Base-by-base conservation (phyloP, 192 early-diverging fungal genomes). In the Endogone sp. region DNA sequence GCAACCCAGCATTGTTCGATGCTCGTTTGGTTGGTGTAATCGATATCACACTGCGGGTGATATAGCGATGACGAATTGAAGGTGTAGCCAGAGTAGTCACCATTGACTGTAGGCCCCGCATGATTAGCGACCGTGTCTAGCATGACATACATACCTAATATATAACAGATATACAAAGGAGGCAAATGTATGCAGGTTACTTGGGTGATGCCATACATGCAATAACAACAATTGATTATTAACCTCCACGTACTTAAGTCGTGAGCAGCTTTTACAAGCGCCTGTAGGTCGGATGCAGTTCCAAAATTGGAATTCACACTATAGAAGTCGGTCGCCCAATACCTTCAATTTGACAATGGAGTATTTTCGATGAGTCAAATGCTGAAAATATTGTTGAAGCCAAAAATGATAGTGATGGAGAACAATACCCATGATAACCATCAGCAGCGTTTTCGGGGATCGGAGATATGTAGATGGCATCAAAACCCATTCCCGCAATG, bases 81-180 rank as follows among this genome's bases (percentile, higher is more conserved):
- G 2, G 77, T 78, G 24, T 63, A 62, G 25, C 80, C 72, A 56
- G 65, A 59, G 49, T 78, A 76, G 29, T 60, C 64, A 25, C 58
- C 60, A 32, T 44, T 73, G 13, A 37, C 22, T 9, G 59, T 6
- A 6, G 68, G 63, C 22, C 78, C 78, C n/a, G 71, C 44, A 56
- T 79, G 78, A 26, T 79, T 79, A 11, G 80, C 67, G 8, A 81
- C 80, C 2, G 84, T 77, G 27, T 82, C 81, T 22, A 82, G 70
- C 82, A 82, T 82, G 23, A 82, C 71, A 27, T 32, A 81, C 71
- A 81, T 78, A 4, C 64, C 60, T 57, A 49, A 11, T 49, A 11
- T 11, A 11, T 49, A 49, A 49, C 4, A 44, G 16, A 49, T 11
- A 49, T 6, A 49, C 0, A 44, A 13, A 44, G 16, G 16, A 49